A percentile compares a stretch with the other conserved stretches of the same genome.
Conservation (phyloP, 768 basidiomycete species). For the Phylloporus scabripes region DNA sequence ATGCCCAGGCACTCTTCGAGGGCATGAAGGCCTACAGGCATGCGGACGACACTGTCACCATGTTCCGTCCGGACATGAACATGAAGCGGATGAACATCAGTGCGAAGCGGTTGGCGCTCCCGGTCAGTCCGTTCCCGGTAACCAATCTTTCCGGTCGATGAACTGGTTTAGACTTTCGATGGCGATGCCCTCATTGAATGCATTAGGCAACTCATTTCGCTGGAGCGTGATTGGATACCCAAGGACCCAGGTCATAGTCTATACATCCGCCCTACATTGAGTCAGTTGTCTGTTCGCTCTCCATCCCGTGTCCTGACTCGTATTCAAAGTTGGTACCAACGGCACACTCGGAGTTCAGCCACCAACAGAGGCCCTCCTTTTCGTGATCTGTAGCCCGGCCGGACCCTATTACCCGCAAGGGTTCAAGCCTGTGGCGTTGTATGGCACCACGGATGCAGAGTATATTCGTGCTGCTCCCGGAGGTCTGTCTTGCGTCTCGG, state of each 20-base stretch:
- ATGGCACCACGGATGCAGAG: constrained; percentile 62
- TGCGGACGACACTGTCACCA: constrained; percentile 60
- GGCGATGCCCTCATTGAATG: constrained; percentile 68
- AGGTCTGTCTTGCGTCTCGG: constrained; percentile 36
- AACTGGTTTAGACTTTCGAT: constrained; percentile 57
- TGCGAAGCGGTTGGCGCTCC: constrained; percentile 71
- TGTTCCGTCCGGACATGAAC: constrained; percentile 97
- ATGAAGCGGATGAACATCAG: constrained; percentile 93
- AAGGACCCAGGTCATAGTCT: constrained; percentile 82
- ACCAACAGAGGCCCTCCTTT: constrained; percentile 63
- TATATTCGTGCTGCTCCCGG: constrained; percentile 83
- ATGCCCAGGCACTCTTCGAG: constrained; percentile 89
- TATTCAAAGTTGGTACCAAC: constrained; percentile 59
- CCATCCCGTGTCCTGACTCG: constrained; percentile 4
- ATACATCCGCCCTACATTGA: constrained; percentile 83
- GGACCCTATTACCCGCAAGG: constrained; percentile 84
- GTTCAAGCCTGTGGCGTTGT: constrained; percentile 87
- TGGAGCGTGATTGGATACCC: constrained; percentile 92
- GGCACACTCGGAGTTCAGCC: constrained; percentile 46
- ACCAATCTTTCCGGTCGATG: constrained; percentile 2
- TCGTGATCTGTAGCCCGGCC: constrained; percentile 55
- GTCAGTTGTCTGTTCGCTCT: constrained; percentile 22
- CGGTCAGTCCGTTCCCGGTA: constrained; percentile 39
- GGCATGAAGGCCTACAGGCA: constrained; percentile 92
- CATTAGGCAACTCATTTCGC: constrained; percentile 78